Conservation (phyloP, 2,329 filamentous ascomycete genomes). For the Tolypocladium nubicola region DNA sequence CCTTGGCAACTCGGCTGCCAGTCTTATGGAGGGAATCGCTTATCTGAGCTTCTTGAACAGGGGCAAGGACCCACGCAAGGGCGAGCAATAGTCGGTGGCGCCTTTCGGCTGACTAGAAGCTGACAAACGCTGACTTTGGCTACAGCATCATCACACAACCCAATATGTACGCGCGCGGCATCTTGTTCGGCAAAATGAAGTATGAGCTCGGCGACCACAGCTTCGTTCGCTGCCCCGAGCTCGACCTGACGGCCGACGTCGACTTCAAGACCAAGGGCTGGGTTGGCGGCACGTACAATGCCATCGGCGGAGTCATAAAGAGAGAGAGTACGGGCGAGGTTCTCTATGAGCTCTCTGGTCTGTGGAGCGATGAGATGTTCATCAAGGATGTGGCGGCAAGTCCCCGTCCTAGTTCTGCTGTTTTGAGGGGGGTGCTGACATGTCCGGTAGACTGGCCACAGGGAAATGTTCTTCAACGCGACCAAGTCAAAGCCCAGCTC, state of each 20-base stretch:
- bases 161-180: slow-evolving; percentile 97
- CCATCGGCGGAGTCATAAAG: slow-evolving; percentile 84
- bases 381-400: slow-evolving; percentile 72
- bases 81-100: slow-evolving; percentile 73
- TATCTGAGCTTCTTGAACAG: slow-evolving; percentile 75
- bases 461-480: slow-evolving; percentile 83
- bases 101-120: not conserved
- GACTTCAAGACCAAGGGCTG: slow-evolving; percentile 99
- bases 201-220: slow-evolving; percentile 97
- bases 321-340: slow-evolving; percentile 77
- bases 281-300: slow-evolving; percentile 92
- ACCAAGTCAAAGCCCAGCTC: slow-evolving; percentile 64
- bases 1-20: slow-evolving; percentile 91
- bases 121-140: slow-evolving; percentile 5
- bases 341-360: slow-evolving; percentile 82
- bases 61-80: slow-evolving; percentile 50
- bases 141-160: slow-evolving; percentile 82
- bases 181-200: slow-evolving; percentile 98
- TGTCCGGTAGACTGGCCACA: slow-evolving; percentile 68
- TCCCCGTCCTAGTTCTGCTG: not conserved
- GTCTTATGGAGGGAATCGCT: slow-evolving; percentile 95
- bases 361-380: slow-evolving; percentile 93
- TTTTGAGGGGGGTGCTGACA: not conserved
- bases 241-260: slow-evolving; percentile 77
- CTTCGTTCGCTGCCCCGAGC: slow-evolving; percentile 81